Evolutionary conservation across 1,284 basidiomycete genomes (phyloP).

Genomic region (Rhodotorula sp.): DNA sequence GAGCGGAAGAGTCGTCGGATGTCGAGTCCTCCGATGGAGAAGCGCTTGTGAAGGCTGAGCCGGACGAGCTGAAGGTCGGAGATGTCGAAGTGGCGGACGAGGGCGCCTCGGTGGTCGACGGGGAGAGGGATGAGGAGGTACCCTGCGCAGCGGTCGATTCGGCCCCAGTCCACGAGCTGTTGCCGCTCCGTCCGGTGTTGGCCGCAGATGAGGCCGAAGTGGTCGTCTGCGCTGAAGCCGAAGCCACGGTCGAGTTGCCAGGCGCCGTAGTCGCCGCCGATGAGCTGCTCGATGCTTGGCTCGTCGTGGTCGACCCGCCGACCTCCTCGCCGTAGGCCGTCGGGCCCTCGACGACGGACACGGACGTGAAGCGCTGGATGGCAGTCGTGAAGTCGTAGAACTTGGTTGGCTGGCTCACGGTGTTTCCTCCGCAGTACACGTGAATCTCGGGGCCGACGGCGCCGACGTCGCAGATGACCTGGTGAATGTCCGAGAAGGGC

Average conservation of each 20-base stretch:
- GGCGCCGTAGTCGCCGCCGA: not conserved
- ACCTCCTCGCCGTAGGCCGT: not conserved
- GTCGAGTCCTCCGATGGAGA: not conserved
- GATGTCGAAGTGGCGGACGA: no score
- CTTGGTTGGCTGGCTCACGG: not conserved
- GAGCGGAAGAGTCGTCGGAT: not conserved
- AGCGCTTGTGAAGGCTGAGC: no score
- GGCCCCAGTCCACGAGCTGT: not conserved
- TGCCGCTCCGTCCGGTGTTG: not conserved
- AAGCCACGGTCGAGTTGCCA: not conserved
- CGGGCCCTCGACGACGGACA: slow-evolving; percentile 1
- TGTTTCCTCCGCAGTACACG: slow-evolving; percentile 23
- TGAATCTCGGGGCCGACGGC: slow-evolving; percentile 4
- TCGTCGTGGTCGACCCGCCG: not conserved
- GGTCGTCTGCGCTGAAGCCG: not conserved
- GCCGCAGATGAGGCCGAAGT: not conserved
- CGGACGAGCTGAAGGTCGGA: no score
- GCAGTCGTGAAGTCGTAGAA: slow-evolving; percentile 14
- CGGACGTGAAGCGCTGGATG: slow-evolving; percentile 18
- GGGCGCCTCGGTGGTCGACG: not conserved
- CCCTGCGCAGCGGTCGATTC: not conserved
- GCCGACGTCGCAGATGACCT: slow-evolving; percentile 14
- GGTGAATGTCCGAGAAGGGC: slow-evolving; percentile 20
- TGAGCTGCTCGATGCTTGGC: not conserved
- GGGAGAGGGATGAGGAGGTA: not conserved